Evolutionary conservation across 495 filamentous ascomycete species (phyloP), one percentile per base, ranked within the genome.

Genomic region (Oidiodendron maius): DNA sequence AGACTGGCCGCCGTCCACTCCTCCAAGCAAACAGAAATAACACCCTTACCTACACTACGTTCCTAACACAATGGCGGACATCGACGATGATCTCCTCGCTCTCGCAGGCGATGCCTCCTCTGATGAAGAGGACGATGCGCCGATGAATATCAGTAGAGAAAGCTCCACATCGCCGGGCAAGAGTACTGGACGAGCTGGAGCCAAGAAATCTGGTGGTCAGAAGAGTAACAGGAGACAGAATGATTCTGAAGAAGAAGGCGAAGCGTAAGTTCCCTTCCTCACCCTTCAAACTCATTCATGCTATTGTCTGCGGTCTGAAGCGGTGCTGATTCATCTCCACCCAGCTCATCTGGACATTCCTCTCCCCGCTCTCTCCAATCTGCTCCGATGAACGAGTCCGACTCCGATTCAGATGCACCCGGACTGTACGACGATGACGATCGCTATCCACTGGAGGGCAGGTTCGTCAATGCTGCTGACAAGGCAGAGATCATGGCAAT

Each of bases 321-420:
- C 22, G 34, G 34, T 21, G 28, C 41, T 50, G 18, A 59, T 26
- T 48, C n/a, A n/a, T n/a, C n/a, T 26, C 21, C 50, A 15, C 36
- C 24, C 60, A 86, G 81, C 28, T 84, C 82, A 3, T 80, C 77
- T 4, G 65, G 68, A 18, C 71, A 71, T 40, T 78, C 76, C n/a
- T 89, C 87, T 10, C 83, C 78, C 9, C 69, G 78, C 54, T 95
- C 91, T 2, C 80, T 87, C 44, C 75, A 83, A 53, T 95, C 89
- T 21, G 89, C 83, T 11, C 81, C 86, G 2, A 95, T 95, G 88
- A 87, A 87, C 42, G 91, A 95, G 60, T 94, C 89, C 17, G 86
- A 90, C 48, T 84, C 84, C 4, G 86, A 84, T 30, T 77, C 77
- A 0, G 83, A 86, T 47, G 67, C 66, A 13, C 65, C 61, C 25